Conservation (phyloP, 78 protist genomes). For the Creolimax fragrantissima region DNA sequence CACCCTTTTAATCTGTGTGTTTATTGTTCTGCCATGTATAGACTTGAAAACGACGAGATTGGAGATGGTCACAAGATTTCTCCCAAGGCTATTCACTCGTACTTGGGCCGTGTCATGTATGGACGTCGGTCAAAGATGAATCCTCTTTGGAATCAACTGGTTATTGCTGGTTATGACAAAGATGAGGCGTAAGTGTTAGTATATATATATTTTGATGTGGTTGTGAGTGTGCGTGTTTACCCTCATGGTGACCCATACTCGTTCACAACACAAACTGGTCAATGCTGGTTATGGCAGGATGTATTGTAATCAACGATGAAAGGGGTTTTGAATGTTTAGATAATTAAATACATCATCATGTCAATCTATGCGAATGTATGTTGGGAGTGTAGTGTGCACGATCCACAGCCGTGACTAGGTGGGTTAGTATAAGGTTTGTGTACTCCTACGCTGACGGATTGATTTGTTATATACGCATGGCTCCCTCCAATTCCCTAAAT, state of each 20-base stretch:
- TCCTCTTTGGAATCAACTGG: constrained; percentile 67
- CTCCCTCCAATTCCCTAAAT: background rate
- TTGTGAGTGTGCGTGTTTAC: background rate
- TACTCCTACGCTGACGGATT: too few species aligned
- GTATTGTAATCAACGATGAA: too few species aligned
- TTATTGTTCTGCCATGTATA: too few species aligned
- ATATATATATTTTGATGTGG: background rate
- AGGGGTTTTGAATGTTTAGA: too few species aligned
- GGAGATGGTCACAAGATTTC: constrained; percentile 43
- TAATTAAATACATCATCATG: background rate
- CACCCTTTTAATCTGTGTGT: too few species aligned
- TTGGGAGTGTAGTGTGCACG: too few species aligned
- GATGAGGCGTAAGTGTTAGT: constrained; percentile 31
- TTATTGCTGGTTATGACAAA: constrained; percentile 61
- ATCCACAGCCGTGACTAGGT: too few species aligned
- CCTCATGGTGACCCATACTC: background rate
- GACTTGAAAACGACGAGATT: background rate
- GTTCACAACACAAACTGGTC: background rate
- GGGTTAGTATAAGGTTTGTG: too few species aligned
- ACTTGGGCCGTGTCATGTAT: constrained; percentile 71
- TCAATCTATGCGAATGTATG: background rate
- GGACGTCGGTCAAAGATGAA: constrained; percentile 51
- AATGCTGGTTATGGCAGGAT: too few species aligned
- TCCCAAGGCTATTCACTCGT: constrained; percentile 47
- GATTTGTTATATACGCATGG: too few species aligned